phyloP scores from a whole-genome alignment of 805 yeast genomes.

The Cyberlindnera nakhonratchasimensis region DNA sequence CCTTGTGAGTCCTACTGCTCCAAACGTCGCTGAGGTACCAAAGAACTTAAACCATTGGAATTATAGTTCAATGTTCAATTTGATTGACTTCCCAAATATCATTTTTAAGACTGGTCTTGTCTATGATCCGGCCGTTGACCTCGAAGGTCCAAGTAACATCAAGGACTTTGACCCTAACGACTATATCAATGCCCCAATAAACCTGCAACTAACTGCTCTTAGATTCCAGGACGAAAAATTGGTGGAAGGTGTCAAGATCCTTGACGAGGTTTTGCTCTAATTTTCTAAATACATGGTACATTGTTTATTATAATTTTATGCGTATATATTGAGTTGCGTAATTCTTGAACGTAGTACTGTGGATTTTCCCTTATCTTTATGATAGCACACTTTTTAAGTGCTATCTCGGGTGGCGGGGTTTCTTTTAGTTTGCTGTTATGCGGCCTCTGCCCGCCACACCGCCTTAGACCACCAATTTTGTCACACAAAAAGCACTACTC shows the following conservation, averaged over 20 bases:
- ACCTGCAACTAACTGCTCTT: constrained; percentile 47
- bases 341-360: too few species aligned
- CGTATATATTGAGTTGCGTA: too few species aligned
- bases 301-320: background rate
- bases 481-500: too few species aligned
- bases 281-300: background rate
- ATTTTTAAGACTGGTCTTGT: constrained; percentile 59
- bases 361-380: too few species aligned
- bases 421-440: too few species aligned
- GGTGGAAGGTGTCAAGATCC: constrained; percentile 43
- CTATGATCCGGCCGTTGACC: constrained; percentile 54
- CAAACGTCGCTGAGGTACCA: constrained; percentile 68
- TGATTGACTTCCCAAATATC: constrained; percentile 69
- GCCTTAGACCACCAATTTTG: too few species aligned
- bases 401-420: too few species aligned
- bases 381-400: too few species aligned
- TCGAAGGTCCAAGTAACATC: constrained; percentile 34
- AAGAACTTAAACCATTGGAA: constrained; percentile 71
- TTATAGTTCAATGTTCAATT: constrained; percentile 69
- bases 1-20: constrained; percentile 61
- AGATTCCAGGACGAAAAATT: constrained; percentile 49
- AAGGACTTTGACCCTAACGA: constrained; percentile 27
- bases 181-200: constrained; percentile 43
- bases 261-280: constrained; percentile 31
- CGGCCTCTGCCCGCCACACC: too few species aligned